Evolutionary conservation across 2,329 filamentous ascomycete genomes (phyloP), one percentile per base, ranked within the genome.

Genomic region (Neopestalotiopsis rosae): DNA sequence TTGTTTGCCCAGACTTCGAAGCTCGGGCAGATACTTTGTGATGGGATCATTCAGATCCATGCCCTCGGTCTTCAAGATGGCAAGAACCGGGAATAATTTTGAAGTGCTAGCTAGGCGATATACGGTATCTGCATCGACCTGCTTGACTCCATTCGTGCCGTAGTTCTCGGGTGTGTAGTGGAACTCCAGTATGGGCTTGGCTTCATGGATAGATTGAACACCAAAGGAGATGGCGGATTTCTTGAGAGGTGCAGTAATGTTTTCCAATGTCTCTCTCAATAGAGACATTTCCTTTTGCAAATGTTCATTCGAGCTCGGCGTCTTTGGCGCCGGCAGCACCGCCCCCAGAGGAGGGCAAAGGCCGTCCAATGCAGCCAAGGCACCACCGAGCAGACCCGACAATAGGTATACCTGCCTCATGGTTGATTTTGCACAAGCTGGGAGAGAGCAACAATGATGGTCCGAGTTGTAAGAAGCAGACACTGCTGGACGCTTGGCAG

Each of bases 181-280:
- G 63, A 77, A 74, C 62, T 77, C 74, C 13, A 72, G 73, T 17
- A 78, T 45, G n/a, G 75, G 71, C 34, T 73, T 68, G 10, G 72
- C 72, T 20, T 72, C 72, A 2, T 73, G 72, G 2, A 73, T 71
- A 10, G 74, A 75, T 69, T 77, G 76, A 3, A 81, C 71, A 67
- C 80, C 76, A 45, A 80, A 74, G 56, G 78, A 79, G 74, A 78
- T 79, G 63, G 77, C 79, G 9, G 78, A 80, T 17, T 69, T 71
- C 65, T 79, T 76, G 12, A 78, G 74, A n/a, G 42, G 7, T 17
- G 42, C 42, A 32, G 63, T 66, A 10, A 38, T 28, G 52, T 66
- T 66, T 12, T 58, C 45, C 28, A 66, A 14, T 24, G 45, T 28
- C 14, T 66, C 42, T 10, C 40, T 42, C 20, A 66, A 57, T 0